Evolutionary conservation across 768 basidiomycete genomes (phyloP), one percentile per base, ranked within the genome.

Genomic region (Paxillus involutus): DNA sequence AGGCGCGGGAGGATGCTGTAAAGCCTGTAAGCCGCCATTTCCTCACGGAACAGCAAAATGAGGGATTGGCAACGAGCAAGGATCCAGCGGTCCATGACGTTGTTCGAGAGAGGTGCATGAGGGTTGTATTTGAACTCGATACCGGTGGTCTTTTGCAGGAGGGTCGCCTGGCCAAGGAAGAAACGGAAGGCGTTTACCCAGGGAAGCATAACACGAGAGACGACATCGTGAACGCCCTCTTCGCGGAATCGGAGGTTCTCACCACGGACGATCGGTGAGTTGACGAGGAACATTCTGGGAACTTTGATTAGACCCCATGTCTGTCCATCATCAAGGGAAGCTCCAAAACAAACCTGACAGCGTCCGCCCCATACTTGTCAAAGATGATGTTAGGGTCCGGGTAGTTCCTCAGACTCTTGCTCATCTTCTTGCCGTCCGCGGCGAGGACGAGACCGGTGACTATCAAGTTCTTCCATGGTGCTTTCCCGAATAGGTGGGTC

Each of bases 151-250:
- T 96, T 96, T 71, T 93, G 88, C 62, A 93, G 78, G 24, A 98
- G 76, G 4, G 86, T 86, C 35, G 85, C 91, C 68, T 98, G 95
- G n/a, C 92, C 93, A 45, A 98, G 79, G 84, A 98, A 97, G 83
- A 99, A 99, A 52, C 96, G 93, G 85, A 95, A 95, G 42, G 95
- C 91, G 70, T 98, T 99, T 68, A 98, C 83, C 94, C 97, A 98
- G 5, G 96, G 96, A 12, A 98, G 80, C 57, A 99, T 86, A 33
- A 98, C 97, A n/a, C 91, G 89, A 41, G 94, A 91, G 60, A 98
- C 80, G 60, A 98, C 94, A 62, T 98, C 96, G 59, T 92, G 89
- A 54, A 99, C 97, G 58, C 97, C 97, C 61, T 96, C 93, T 72
- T 99, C 97, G 47, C 94, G 85, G 88, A 99, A 99, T 50, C 94